A percentile compares a stretch with the other conserved stretches of the same genome.
Evolutionary conservation across 495 filamentous ascomycete species (phyloP).

Genomic region (Penicillium taxi): DNA sequence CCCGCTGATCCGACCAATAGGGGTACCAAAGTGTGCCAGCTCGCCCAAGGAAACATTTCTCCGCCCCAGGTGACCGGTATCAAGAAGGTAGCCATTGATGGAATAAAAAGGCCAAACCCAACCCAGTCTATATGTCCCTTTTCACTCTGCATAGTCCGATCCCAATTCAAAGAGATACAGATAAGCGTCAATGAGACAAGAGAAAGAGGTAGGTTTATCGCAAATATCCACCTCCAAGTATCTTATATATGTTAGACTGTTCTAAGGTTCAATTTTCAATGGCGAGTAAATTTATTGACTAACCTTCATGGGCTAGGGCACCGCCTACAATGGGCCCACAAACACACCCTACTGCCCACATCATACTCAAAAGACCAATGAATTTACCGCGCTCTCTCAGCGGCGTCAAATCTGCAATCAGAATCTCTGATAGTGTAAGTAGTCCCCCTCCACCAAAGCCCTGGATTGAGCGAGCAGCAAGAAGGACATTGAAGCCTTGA

Average conservation of each 20-base stretch:
- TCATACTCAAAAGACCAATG: slow-evolving; percentile 20
- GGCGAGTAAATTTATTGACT: no score
- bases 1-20: slow-evolving; percentile 12
- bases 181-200: slow-evolving; percentile 41
- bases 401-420: slow-evolving; percentile 35
- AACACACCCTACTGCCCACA: slow-evolving; percentile 20
- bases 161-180: slow-evolving; percentile 38
- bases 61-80: slow-evolving; percentile 52
- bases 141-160: slow-evolving; percentile 19
- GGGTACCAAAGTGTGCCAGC: slow-evolving; percentile 42
- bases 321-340: slow-evolving; percentile 30
- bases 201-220: slow-evolving; percentile 55
- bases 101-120: slow-evolving; percentile 46
- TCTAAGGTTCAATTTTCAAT: no score
- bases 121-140: slow-evolving; percentile 45
- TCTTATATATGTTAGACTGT: no score
- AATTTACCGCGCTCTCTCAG: slow-evolving; percentile 29
- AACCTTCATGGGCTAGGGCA: slow-evolving; percentile 22
- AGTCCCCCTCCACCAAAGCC: slow-evolving; percentile 31
- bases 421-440: slow-evolving; percentile 23
- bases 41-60: slow-evolving; percentile 44
- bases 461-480: slow-evolving; percentile 26
- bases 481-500: slow-evolving; percentile 25
- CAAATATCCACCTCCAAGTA: slow-evolving; percentile 58
- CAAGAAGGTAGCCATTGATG: slow-evolving; percentile 36